Conservation (phyloP, 1,139 yeast genomes). For the Candida tetrigidarum region DNA sequence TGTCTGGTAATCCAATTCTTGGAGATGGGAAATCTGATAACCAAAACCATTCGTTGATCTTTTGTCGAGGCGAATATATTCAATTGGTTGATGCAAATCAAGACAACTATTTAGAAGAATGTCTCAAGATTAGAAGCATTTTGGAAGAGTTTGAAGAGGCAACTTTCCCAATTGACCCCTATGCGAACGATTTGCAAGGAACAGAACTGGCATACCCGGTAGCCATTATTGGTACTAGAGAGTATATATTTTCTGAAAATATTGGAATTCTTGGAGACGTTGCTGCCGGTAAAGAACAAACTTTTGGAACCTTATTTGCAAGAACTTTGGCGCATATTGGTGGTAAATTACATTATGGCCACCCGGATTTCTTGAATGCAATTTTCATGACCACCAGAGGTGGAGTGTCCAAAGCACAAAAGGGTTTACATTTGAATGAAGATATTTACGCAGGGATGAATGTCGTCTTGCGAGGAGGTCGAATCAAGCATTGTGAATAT, state of each 20-base stretch:
- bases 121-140: conserved; percentile 55
- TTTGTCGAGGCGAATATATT: conserved; percentile 56
- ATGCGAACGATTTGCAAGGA: conserved; percentile 28
- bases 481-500: conserved; percentile 60
- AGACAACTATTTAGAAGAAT: conserved; percentile 59
- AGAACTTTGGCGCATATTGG: conserved; percentile 59
- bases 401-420: conserved; percentile 59
- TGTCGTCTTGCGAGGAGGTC: conserved; percentile 54
- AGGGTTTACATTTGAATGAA: conserved; percentile 57
- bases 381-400: conserved; percentile 59
- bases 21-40: conserved; percentile 65
- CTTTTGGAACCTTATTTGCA: conserved; percentile 59
- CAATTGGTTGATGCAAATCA: conserved; percentile 61
- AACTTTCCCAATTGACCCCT: conserved; percentile 36
- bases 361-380: conserved; percentile 56
- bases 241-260: conserved; percentile 58
- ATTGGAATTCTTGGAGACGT: conserved; percentile 58
- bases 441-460: conserved; percentile 63
- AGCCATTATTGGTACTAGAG: conserved; percentile 59
- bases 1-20: conserved; percentile 58
- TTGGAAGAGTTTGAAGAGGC: conserved; percentile 55
- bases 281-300: conserved; percentile 63
- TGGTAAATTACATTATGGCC: conserved; percentile 60
- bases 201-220: conserved; percentile 42
- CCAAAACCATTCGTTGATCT: conserved; percentile 55